Conservation (phyloP, 2,329 filamentous ascomycete genomes). For the Orbilia blumenaviensis region DNA sequence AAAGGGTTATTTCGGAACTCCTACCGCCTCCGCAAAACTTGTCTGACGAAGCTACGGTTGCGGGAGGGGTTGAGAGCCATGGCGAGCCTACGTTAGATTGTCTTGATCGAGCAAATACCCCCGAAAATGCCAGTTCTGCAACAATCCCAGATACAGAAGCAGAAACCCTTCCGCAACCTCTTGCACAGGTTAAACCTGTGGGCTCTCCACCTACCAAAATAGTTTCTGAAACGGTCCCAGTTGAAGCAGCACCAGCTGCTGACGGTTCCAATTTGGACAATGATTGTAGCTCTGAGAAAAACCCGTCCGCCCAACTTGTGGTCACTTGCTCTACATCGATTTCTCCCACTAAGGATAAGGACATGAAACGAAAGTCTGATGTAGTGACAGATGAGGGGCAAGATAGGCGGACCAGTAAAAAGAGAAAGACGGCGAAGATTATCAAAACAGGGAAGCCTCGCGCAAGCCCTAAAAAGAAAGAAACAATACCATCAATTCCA, state of each 20-base stretch:
- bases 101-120: neutral
- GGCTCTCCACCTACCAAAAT: neutral
- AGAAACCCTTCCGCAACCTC: neutral
- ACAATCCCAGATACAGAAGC: neutral
- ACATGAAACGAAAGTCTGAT: conserved; percentile 50
- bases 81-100: neutral
- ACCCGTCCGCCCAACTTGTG: neutral
- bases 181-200: neutral
- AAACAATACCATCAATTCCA: neutral
- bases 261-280: neutral
- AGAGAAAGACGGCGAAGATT: conserved; percentile 15
- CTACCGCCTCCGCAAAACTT: neutral
- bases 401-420: conserved; percentile 24
- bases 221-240: neutral
- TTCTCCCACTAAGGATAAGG: conserved; percentile 33
- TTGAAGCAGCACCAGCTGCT: neutral
- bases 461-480: neutral
- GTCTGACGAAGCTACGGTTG: neutral
- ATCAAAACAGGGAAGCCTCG: neutral
- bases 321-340: neutral
- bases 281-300: neutral
- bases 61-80: neutral
- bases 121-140: neutral
- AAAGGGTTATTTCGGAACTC: neutral
- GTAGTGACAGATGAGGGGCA: conserved; percentile 15